These are phyloP conservation scores for Candida verbasci DNA, from an alignment of 805 yeast species.

Conservation along the genomic window DNA sequence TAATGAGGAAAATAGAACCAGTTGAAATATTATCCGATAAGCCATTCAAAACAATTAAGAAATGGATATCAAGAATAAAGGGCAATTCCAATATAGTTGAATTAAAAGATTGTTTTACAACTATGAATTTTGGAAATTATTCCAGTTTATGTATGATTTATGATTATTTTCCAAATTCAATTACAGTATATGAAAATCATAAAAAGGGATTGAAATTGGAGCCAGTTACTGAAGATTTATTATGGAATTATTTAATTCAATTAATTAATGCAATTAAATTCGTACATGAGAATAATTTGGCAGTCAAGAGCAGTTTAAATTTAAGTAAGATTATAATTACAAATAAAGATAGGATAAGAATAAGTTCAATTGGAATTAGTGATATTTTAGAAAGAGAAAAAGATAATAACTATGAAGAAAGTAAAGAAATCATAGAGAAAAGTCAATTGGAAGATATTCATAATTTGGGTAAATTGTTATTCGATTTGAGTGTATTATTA, in stretches of 20 bases:
- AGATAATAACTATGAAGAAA: slow-evolving; percentile 9
- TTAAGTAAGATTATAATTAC: slow-evolving; percentile 71
- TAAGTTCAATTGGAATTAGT: slow-evolving; percentile 65
- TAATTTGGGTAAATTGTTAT: slow-evolving; percentile 55
- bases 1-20: slow-evolving; percentile 66
- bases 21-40: slow-evolving; percentile 38
- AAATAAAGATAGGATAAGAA: slow-evolving; percentile 62
- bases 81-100: slow-evolving; percentile 53
- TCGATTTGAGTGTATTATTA: slow-evolving; percentile 46
- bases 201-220: slow-evolving; percentile 39
- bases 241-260: slow-evolving; percentile 80
- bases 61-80: slow-evolving; percentile 55
- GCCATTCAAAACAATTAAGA: slow-evolving; percentile 56
- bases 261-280: slow-evolving; percentile 63
- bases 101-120: slow-evolving; percentile 78
- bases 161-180: slow-evolving; percentile 79
- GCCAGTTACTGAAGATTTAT: slow-evolving; percentile 55
- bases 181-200: slow-evolving; percentile 68
- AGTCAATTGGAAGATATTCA: slow-evolving; percentile 51
- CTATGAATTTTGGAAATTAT: slow-evolving; percentile 65
- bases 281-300: slow-evolving; percentile 61
- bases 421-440: slow-evolving; percentile 9
- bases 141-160: slow-evolving; percentile 60
- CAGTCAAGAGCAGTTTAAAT: slow-evolving; percentile 56
- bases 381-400: slow-evolving; percentile 51